Evolutionary conservation across 495 filamentous ascomycete species (phyloP), one percentile per base, ranked within the genome.

Genomic region (Xylaria scruposa): DNA sequence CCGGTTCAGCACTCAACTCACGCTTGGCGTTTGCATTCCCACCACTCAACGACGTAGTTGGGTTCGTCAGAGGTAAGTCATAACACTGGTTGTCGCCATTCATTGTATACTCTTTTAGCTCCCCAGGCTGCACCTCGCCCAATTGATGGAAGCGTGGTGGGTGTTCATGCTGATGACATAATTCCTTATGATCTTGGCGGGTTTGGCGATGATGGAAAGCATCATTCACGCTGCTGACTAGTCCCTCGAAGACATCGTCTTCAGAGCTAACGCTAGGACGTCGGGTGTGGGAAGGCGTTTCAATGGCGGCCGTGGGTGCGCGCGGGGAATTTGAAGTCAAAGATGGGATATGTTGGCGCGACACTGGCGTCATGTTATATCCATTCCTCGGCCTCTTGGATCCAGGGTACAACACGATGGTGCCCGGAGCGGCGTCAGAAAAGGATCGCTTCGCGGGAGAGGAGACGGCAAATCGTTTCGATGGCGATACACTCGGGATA

Each of bases 221-320:
- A 42, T 64, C 64, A 47, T 79, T 79, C n/a, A 79, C 12, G 9
- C 38, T 75, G n/a, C 53, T 68, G 21, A 78, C 12, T 29, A 78
- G 56, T 13, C 74, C 76, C 19, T 70, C 59, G 29, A 26, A 63
- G 36, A 78, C 71, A 38, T 42, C 64, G 19, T 75, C 60, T n/a
- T 71, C 76, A 1, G 73, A 31, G 40, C 64, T 70, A 29, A 36
- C 51, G 56, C 26, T 40, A 29, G 49, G 40, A 26, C 49, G 73
- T 61, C 19, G 26, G 49, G 40, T 54, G 31, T n/a, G 29, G 24
- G 36, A 13, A 49, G 19, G 13, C 17, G 24, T 21, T 24, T 29
- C 6, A n/a, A 44, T 21, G 24, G 31, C 51, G 3, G 51, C 33
- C 4, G 6, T 15, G 40, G 53, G 36, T 0, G 21, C 1, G n/a